Evolutionary conservation across 192 early-diverging fungal species (phyloP).

Genomic region (Podochytrium sp.): DNA sequence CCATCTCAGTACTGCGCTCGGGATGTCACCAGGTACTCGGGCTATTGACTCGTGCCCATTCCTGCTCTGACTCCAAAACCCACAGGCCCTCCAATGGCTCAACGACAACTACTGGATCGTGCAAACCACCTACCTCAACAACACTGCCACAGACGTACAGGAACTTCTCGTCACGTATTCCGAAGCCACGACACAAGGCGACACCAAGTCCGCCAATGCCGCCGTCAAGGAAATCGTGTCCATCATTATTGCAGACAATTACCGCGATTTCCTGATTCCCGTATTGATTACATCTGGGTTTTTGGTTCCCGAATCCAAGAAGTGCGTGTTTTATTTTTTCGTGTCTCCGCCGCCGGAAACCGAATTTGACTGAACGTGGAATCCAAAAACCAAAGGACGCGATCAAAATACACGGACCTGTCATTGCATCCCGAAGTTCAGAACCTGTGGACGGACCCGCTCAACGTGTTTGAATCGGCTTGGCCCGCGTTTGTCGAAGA

Average conservation of each 20-base stretch:
- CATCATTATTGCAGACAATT: conserved; percentile 39
- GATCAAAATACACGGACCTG: conserved; percentile 15
- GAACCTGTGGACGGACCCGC: conserved; percentile 31
- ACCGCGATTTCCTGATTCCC: conserved; percentile 44
- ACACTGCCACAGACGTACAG: conserved; percentile 24
- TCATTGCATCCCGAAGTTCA: conserved; percentile 11
- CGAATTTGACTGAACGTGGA: not conserved
- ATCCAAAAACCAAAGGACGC: conserved; percentile 6
- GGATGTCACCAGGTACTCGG: conserved; percentile 43
- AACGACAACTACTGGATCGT: conserved; percentile 53
- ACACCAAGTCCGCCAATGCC: not conserved
- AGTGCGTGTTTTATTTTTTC: conserved; percentile 13
- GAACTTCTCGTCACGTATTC: not conserved
- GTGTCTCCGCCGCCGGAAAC: not conserved
- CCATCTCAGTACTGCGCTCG: conserved; percentile 42
- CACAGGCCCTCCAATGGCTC: conserved; percentile 55
- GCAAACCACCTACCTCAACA: conserved; percentile 43
- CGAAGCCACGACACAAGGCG: not conserved
- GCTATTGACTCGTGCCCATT: not conserved
- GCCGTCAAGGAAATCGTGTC: conserved; percentile 28
- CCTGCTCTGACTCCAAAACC: not conserved
- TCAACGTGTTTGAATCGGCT: conserved; percentile 36
- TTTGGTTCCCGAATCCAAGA: conserved; percentile 37
- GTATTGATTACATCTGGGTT: conserved; percentile 36
- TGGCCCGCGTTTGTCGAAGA: conserved; percentile 51